Base-by-base conservation (phyloP, 768 basidiomycete species). In the Vishniacozyma victoriae region DNA sequence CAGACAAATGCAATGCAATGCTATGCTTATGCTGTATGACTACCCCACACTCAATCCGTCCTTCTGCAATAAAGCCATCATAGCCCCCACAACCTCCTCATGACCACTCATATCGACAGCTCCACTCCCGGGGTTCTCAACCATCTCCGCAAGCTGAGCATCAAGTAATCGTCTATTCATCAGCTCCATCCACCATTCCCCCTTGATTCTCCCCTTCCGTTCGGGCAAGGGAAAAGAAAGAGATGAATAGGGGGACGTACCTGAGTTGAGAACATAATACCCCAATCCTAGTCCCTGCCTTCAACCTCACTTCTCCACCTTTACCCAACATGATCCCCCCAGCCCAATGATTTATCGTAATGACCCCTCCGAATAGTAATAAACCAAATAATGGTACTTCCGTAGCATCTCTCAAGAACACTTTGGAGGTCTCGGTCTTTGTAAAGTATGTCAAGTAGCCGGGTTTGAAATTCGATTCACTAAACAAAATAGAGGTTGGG, bases 301-400 rank as follows among this genome's bases (percentile, higher is more conserved):
- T 80, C 52, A 93, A 67, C 60, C 79, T 82, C 49, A 95, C 72
- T 25, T 55, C 49, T 7, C 75, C 74, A 19, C 79, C 78, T 37
- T 77, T 79, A 14, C 72, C 77, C 15, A 74, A 49, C 3, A 78
- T 80, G 35, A 92, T 69, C 0, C 85, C 87, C n/a, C 87, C 86
- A 9, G 76, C 80, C 35, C 88, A 77, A 57, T 90, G 86, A 57
- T 91, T 83, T 44, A 90, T 80, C 4, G 79, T 72, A 15, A 95
- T 81, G 4, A 78, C 75, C 0, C 88, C 89, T 2, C 90, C 90
- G 58, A 93, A 89, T 6, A 95, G 75, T 23, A 95, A 72, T 13
- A 92, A 72, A 1, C 82, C 85, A 66, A 87, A 92, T n/a, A 90
- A 73, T 5, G 90, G 87, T n/a, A 91, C 78, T 78, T 92, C 85